Conservation (phyloP, 2,329 filamentous ascomycete species). For the Aspergillus oerlinghausenensis region DNA sequence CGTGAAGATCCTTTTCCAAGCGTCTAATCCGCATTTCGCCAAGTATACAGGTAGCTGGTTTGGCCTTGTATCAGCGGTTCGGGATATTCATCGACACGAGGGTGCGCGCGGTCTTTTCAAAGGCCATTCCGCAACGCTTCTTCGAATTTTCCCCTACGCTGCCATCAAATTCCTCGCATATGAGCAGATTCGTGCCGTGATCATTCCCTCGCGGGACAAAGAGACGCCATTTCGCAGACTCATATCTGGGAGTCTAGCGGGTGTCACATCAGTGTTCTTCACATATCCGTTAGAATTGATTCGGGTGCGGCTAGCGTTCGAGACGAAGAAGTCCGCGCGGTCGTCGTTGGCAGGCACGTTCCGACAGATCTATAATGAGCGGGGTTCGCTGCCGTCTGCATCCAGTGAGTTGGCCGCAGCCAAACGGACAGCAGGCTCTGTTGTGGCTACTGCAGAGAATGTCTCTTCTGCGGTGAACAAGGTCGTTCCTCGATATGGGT, state of each 20-base stretch:
- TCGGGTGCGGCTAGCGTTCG: slow-evolving; percentile 86
- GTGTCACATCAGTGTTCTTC: slow-evolving; percentile 88
- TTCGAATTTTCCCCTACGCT: slow-evolving; percentile 95
- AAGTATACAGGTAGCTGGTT: slow-evolving; percentile 90
- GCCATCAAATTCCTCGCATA: slow-evolving; percentile 98
- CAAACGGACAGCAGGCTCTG: slow-evolving; percentile 36
- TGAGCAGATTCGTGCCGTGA: slow-evolving; percentile 78
- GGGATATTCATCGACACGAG: slow-evolving; percentile 73
- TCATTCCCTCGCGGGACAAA: slow-evolving; percentile 67
- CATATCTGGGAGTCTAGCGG: slow-evolving; percentile 47
- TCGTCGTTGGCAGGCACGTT: slow-evolving; percentile 73
- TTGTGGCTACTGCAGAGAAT: slow-evolving; percentile 34
- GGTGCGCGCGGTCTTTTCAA: slow-evolving; percentile 77
- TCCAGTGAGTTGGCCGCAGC: slow-evolving; percentile 37
- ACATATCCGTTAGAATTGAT: slow-evolving; percentile 95
- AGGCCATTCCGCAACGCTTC: slow-evolving; percentile 87
- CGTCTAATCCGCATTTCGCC: slow-evolving; percentile 85
- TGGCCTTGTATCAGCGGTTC: slow-evolving; percentile 76
- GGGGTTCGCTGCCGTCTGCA: slow-evolving; percentile 40
- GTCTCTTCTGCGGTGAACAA: slow-evolving; percentile 42
- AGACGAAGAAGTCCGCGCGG: slow-evolving; percentile 71
- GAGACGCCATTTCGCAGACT: slow-evolving; percentile 74
- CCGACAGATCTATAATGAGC: slow-evolving; percentile 80
- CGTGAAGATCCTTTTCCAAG: slow-evolving; percentile 98
- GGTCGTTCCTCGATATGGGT: slow-evolving; percentile 59